phyloP scores from a whole-genome alignment of 208 protist species.

The Porcisia hertigi region DNA sequence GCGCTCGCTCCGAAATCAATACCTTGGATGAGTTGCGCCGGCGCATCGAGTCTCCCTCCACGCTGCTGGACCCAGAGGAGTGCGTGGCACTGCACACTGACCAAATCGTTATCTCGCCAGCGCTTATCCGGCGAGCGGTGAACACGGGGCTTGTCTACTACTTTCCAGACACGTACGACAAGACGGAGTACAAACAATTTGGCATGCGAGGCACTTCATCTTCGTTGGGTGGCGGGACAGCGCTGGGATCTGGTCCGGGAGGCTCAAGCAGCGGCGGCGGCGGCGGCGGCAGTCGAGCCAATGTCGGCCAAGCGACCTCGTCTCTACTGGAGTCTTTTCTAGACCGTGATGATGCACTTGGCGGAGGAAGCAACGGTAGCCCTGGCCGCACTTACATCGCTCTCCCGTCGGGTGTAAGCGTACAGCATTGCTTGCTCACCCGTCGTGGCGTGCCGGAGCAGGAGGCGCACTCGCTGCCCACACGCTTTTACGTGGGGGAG shows the following conservation, averaged over 20 bases:
- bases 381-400: constrained; percentile 28
- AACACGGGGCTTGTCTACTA: constrained; percentile 68
- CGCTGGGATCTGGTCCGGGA: not conserved
- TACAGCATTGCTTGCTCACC: constrained; percentile 64
- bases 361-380: not conserved
- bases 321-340: constrained; percentile 19
- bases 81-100: constrained; percentile 88
- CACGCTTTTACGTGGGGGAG: constrained; percentile 60
- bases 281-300: constrained; percentile 3
- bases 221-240: not conserved
- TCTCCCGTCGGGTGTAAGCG: constrained; percentile 52
- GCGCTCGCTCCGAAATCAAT: constrained; percentile 49
- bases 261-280: not conserved
- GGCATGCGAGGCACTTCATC: constrained; percentile 10
- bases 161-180: constrained; percentile 65
- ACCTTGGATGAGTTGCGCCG: constrained; percentile 53
- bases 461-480: constrained; percentile 60
- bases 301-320: constrained; percentile 19
- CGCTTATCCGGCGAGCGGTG: constrained; percentile 52
- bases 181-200: constrained; percentile 19
- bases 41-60: constrained; percentile 60
- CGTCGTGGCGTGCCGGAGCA: constrained; percentile 55
- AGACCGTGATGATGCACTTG: constrained; percentile 10
- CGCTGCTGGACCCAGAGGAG: constrained; percentile 59
- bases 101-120: constrained; percentile 59